Conservation (phyloP, 129 eudicot genomes). For the Scalesia atractyloides region DNA sequence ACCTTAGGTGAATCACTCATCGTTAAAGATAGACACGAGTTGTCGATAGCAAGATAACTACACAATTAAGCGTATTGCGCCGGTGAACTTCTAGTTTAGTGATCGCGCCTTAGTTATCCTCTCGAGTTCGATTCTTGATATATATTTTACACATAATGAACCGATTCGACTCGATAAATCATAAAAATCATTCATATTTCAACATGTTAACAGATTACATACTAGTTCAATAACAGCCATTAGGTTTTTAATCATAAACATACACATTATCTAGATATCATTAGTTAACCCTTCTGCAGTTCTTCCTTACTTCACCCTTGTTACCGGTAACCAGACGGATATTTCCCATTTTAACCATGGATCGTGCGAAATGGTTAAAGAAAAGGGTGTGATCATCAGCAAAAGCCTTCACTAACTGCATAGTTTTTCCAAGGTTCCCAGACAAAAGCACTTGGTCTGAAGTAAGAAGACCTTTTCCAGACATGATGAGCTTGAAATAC, state of each 20-base stretch:
- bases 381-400: conserved; percentile 57
- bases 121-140: no score
- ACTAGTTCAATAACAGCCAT: conserved; percentile 16
- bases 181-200: conserved; percentile 11
- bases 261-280: conserved; percentile 6
- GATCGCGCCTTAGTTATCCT: no score
- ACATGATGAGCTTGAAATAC: conserved; percentile 77
- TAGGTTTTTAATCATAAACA: conserved; percentile 18
- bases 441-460: conserved; percentile 83
- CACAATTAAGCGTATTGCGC: no score
- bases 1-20: no score
- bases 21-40: no score
- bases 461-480: conserved; percentile 82
- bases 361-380: conserved; percentile 56
- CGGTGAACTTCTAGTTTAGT: no score
- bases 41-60: no score
- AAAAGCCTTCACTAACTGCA: conserved; percentile 56
- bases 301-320: conserved; percentile 76
- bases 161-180: background rate
- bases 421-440: conserved; percentile 51
- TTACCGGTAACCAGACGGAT: conserved; percentile 54
- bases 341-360: conserved; percentile 74
- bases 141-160: no score
- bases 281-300: conserved; percentile 56
- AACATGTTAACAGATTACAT: conserved; percentile 15